These are phyloP conservation scores for Geotrichum ghanense DNA, from an alignment of 805 yeast species.

Conservation along the genomic window DNA sequence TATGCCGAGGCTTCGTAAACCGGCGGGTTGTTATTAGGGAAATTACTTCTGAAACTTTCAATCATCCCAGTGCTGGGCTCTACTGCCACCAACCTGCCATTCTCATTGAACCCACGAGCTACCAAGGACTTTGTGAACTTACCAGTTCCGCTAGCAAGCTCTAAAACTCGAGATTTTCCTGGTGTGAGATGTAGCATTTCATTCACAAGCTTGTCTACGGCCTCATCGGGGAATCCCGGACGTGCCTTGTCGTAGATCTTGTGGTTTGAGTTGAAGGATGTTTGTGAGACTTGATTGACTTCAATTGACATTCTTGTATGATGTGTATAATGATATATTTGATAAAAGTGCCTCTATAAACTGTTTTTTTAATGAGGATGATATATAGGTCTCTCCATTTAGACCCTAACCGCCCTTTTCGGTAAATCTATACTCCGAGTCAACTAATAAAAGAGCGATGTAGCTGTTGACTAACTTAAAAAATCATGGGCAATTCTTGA, in stretches of 20 bases:
- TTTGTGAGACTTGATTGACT: slow-evolving; percentile 31
- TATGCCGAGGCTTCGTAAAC: slow-evolving; percentile 30
- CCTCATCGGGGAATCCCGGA: slow-evolving; percentile 34
- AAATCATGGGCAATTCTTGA: too few species aligned
- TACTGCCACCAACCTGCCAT: slow-evolving; percentile 31
- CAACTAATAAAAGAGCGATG: too few species aligned
- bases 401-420: too few species aligned
- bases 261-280: slow-evolving; percentile 43
- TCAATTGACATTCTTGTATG: background rate
- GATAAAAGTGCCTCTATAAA: too few species aligned
- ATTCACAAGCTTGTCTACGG: slow-evolving; percentile 33
- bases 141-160: slow-evolving; percentile 55
- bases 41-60: slow-evolving; percentile 32
- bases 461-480: too few species aligned
- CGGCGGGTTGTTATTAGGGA: slow-evolving; percentile 26
- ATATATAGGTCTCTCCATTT: too few species aligned
- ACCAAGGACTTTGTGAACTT: slow-evolving; percentile 41
- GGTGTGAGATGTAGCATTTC: slow-evolving; percentile 25
- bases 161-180: slow-evolving; percentile 28
- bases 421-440: too few species aligned
- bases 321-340: too few species aligned
- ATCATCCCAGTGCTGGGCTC: slow-evolving; percentile 54
- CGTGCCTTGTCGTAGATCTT: slow-evolving; percentile 39
- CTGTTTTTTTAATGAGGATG: too few species aligned
- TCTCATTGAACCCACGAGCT: slow-evolving; percentile 26